phyloP scores from a whole-genome alignment of 257 asterid species.

The Penstemon newberryi region DNA sequence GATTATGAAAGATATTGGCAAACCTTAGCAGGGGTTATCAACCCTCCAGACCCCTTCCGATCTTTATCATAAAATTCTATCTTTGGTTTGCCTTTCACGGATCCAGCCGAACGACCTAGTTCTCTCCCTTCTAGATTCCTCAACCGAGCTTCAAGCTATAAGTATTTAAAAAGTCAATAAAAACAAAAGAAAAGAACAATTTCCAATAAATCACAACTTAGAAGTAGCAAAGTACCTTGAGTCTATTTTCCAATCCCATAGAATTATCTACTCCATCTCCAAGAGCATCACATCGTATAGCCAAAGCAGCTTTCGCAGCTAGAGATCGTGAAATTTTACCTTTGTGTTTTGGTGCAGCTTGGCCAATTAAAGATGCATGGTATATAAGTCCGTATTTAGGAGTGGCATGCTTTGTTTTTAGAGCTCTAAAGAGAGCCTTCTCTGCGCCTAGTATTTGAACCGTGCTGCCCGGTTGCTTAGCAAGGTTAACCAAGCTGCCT shows the following conservation, averaged over 20 bases:
- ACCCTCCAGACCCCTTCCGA: slow-evolving; percentile 49
- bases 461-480: slow-evolving; percentile 69
- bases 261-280: slow-evolving; percentile 49
- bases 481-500: slow-evolving; percentile 54
- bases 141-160: slow-evolving; percentile 58
- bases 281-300: slow-evolving; percentile 56
- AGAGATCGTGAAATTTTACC: slow-evolving; percentile 64
- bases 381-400: slow-evolving; percentile 64
- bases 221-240: slow-evolving; percentile 23
- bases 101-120: slow-evolving; percentile 48
- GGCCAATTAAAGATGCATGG: slow-evolving; percentile 65
- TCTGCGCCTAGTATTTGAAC: slow-evolving; percentile 68
- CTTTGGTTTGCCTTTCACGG: slow-evolving; percentile 60
- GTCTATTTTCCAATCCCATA: slow-evolving; percentile 59
- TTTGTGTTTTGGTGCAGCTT: slow-evolving; percentile 64
- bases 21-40: slow-evolving; percentile 62
- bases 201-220: not conserved
- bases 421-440: slow-evolving; percentile 60
- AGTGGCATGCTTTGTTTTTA: slow-evolving; percentile 60
- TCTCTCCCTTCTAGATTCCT: slow-evolving; percentile 54
- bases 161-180: not conserved
- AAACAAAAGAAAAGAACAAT: not conserved
- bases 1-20: not conserved
- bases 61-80: slow-evolving; percentile 62
- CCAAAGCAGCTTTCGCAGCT: slow-evolving; percentile 57